Base-by-base conservation (phyloP, 2,329 filamentous ascomycete species). In the Ceratocystis huliohia region DNA sequence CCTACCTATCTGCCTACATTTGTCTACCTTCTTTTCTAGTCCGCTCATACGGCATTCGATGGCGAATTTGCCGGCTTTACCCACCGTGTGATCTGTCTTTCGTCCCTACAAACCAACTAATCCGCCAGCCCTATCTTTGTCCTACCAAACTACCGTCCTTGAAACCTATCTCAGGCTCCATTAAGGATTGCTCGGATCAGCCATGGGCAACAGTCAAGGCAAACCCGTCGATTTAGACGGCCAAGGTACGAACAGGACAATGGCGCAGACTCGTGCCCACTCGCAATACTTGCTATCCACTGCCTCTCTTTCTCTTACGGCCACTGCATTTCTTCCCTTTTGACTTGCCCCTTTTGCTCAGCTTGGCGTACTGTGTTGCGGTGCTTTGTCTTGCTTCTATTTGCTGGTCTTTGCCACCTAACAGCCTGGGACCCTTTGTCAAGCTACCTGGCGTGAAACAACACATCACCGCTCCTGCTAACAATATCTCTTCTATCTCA, bases 221-320 rank as follows among this genome's bases (percentile, higher is more conserved):
- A 96, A 96, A 78, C 90, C 89, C 77, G 85, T 96, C 79, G 88
- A 91, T 76, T 87, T 92, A 78, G 89, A 88, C 78, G 92, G 96
- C 79, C 89, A 96, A 87, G 89, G 91, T 96, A 80, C 56, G 33
- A 41, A 48, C 15, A 25, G 13, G 3, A 25, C 48, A 8, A 25
- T 25, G 7, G 48, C 8, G 20, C 20, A 22, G 20, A 53, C 25
- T 28, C 46, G 37, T 41, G 3, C 48, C 57, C 7, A 15, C 45
- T 2, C 5, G 30, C 15, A n/a, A 17, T 28, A 20, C 13, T 37
- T 8, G 15, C 45, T 50, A 62, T 48, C 28, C 7, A 3, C 10
- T 45, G 17, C 53, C 22, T 59, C 22, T 33, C 28, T 33, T 30
- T 30, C 13, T 10, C 8, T 8, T 20, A 17, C 15, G 3, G 28